These are phyloP conservation scores for Coemansia sp. DNA, from an alignment of 192 early-diverging fungal species.

Conservation along the genomic window DNA sequence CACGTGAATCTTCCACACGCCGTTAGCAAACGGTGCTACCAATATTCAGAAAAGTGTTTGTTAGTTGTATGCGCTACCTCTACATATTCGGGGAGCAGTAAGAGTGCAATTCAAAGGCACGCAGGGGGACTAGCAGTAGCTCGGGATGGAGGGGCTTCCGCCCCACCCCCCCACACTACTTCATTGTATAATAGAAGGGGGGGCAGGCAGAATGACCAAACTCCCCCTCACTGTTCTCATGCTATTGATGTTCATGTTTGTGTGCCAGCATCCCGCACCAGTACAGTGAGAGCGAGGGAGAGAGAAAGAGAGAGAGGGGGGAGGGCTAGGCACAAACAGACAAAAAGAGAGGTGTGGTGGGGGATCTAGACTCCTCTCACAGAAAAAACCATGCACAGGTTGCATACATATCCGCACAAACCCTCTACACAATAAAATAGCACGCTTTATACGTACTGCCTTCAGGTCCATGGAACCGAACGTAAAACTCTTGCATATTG, in stretches of 20 bases:
- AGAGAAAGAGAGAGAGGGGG: neutral
- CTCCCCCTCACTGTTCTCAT: neutral
- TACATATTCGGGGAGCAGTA: neutral
- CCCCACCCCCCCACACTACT: neutral
- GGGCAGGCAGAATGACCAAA: neutral
- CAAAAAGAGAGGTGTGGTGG: neutral
- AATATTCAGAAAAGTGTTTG: neutral
- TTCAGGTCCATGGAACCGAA: constrained; percentile 88
- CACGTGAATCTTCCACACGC: constrained; percentile 97
- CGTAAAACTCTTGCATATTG: constrained; percentile 99
- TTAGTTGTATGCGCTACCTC: neutral
- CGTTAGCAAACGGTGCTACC: constrained; percentile 89
- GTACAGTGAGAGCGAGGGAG: neutral
- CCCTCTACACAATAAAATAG: neutral
- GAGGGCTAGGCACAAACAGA: neutral
- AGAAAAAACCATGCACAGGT: neutral
- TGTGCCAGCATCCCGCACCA: neutral
- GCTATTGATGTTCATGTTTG: constrained; percentile 3
- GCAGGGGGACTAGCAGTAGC: neutral
- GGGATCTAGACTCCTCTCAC: neutral
- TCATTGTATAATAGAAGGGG: neutral
- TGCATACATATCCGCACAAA: neutral
- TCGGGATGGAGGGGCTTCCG: neutral
- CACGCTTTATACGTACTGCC: constrained; percentile 72
- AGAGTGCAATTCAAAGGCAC: neutral